Evolutionary conservation across 345 rosid genomes (phyloP), one percentile per base, ranked within the genome.

Genomic region (Moricandia arvensis): DNA sequence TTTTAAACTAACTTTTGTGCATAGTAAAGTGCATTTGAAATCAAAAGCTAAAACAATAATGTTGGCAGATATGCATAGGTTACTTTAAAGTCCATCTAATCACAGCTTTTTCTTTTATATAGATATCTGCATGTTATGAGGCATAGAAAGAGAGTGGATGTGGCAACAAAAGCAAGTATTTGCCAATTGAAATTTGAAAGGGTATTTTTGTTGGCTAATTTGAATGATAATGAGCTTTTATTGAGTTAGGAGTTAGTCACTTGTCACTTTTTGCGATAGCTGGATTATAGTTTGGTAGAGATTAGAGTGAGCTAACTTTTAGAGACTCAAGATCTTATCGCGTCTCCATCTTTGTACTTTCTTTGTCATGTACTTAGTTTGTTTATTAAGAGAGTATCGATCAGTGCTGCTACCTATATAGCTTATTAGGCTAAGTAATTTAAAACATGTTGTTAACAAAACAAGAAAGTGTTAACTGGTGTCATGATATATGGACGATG

Each of bases 331-430:
- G 63, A 68, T 47, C 53, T 47, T 47, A 7, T 47, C n/a, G 53
- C 18, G 53, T 47, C 53, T 47, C 53, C 63, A 53, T 76, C 74
- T 51, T 69, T 37, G 74, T 76, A 76, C 74, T 69, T 76, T 60
- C 24, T 37, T 27, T 69, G 69, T 51, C 74, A 1, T 29, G 54
- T 69, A 47, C 45, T 51, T 66, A 30, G 33, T 65, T 65, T 55
- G 57, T 55, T 11, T 51, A 30, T 66, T 66, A 55, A 64, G 37
- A 65, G 55, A 53, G 41, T 43, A 43, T 47, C 53, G 18, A 34
- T 35, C 29, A 21, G 10, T 64, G 65, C 15, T 41, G 7, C 31
- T 66, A 58, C 47, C 15, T 47, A 31, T 47, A 31, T 7, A 51
- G 4, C 29, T 27, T 55, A 21, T 63, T 47, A n/a, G 5, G 18